Evolutionary conservation across 2,329 filamentous ascomycete species (phyloP), one percentile per base, ranked within the genome.

Genomic region (Colletotrichum sublineola): DNA sequence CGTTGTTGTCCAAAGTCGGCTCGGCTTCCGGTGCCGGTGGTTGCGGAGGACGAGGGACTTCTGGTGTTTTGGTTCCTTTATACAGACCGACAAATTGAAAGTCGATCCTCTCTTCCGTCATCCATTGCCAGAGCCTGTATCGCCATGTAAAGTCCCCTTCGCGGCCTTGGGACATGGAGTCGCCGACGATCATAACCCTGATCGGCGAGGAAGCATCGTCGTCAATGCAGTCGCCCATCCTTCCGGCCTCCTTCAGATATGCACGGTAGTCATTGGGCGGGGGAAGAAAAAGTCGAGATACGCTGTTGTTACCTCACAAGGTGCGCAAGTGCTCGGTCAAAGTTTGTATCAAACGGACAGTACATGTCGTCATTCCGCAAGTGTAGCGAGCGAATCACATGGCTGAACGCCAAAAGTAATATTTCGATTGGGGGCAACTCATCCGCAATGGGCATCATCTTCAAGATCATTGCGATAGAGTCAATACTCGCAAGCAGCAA

Each of bases 91-190:
- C 79, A 61, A 83, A 81, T 15, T 75, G 62, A 14, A 79, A 75
- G 53, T 72, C 40, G 42, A 79, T 63, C 5, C 65, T 42, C 33
- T 80, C 71, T 18, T 61, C 50, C 2, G 72, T 72, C 63, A 84
- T 78, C 82, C 83, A 85, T 60, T 84, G 67, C 78, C 80, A 83
- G 15, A 85, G 74, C 5, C 82, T 78, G 63, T 81, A 85, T 11
- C 83, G 78, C 83, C 83, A 85, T 12, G 83, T 85, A 63, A 77
- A 82, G 72, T 84, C 83, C 40, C 80, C 82, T 68, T 84, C 81
- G 33, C 73, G 74, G 15, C 82, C 82, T 42, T 83, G 80, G 3
- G 79, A 77, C 65, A 84, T 83, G 24, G 81, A 83, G 73, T 84
- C 81, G 60, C 82, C 82, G 8, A 82, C 78, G 9, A 82, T 75